Conservation (phyloP, 768 basidiomycete species). For the Collybiopsis luxurians region DNA sequence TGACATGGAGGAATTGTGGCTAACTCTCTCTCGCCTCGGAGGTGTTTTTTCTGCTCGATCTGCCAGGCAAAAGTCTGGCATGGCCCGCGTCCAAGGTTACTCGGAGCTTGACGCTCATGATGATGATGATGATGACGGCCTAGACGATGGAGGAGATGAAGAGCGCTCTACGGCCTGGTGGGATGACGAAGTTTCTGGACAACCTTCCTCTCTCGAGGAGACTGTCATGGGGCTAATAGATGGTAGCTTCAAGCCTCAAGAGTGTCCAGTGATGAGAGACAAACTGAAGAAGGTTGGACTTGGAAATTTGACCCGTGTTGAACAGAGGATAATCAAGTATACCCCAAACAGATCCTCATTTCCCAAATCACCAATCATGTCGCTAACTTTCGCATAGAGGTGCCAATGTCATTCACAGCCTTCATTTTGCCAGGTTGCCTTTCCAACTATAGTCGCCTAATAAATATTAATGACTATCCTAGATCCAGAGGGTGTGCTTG, state of each 20-base stretch:
- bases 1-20: slow-evolving; percentile 42
- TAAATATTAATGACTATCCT: slow-evolving; percentile 1
- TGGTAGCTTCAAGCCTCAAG: slow-evolving; percentile 53
- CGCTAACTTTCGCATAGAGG: slow-evolving; percentile 43
- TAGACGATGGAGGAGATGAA: slow-evolving; percentile 21
- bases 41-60: slow-evolving; percentile 38
- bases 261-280: slow-evolving; percentile 45
- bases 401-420: slow-evolving; percentile 58
- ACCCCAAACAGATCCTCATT: slow-evolving; percentile 45
- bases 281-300: slow-evolving; percentile 56
- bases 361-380: slow-evolving; percentile 39
- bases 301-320: too few relatives aligned
- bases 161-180: slow-evolving; percentile 65
- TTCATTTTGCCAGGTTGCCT: slow-evolving; percentile 57
- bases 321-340: too few relatives aligned
- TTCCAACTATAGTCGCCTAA: too few relatives aligned
- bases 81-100: slow-evolving; percentile 44
- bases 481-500: slow-evolving; percentile 31
- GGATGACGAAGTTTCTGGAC: slow-evolving; percentile 61
- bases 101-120: slow-evolving; percentile 37
- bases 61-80: slow-evolving; percentile 27
- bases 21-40: slow-evolving; percentile 33
- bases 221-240: slow-evolving; percentile 57
- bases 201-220: slow-evolving; percentile 62
- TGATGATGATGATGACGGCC: slow-evolving; percentile 37